Base-by-base conservation (phyloP, 345 rosid species). In the Ceriops tagal region DNA sequence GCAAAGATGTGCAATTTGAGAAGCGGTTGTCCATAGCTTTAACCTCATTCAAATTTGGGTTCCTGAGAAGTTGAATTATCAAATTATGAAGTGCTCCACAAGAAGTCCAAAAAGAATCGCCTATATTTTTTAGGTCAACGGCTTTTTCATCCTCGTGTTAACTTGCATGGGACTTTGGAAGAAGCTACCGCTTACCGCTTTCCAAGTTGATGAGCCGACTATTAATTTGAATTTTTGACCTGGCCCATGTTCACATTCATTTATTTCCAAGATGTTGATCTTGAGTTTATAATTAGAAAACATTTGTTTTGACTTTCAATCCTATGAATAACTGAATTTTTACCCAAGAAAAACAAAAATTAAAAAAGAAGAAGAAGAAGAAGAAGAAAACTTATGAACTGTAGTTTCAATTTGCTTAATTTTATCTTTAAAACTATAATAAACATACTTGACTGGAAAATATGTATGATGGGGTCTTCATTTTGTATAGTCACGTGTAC, bases 181-280 rank as follows among this genome's bases (percentile, higher is more conserved):
- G 72, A 49, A 22, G 5, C 27, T 52, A 26, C 61, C 9, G 18
- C 59, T 43, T 52, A 26, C 61, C 9, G 18, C 59, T 43, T 66
- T 72, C 71, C 76, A 71, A 68, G 71, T 71, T 70, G 79, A 70
- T 64, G 73, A 46, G 71, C 81, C 3, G 83, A 58, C 75, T 30
- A 67, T 80, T 73, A 77, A 70, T 43, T 77, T 80, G 51, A 82
- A 83, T 79, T 70, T 21, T 0, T 47, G 6, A 34, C 62, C 0
- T 19, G 3, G 20, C 28, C 57, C 6, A 22, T 5, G 51, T 39
- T 69, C 65, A 47, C 61, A 6, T 27, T 63, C 18, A 56, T 24
- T 27, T 22, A 24, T 4, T 56, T 56, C 28, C 59, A 22, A 24
- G 24, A 9, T 24, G 18, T 56, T 56, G 59, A 55, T 22, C 58